Percentiles rank a stretch among this genome's conserved stretches.
Conservation (phyloP, 352 stramenopile species). For the Thalassiosira mediterranea region DNA sequence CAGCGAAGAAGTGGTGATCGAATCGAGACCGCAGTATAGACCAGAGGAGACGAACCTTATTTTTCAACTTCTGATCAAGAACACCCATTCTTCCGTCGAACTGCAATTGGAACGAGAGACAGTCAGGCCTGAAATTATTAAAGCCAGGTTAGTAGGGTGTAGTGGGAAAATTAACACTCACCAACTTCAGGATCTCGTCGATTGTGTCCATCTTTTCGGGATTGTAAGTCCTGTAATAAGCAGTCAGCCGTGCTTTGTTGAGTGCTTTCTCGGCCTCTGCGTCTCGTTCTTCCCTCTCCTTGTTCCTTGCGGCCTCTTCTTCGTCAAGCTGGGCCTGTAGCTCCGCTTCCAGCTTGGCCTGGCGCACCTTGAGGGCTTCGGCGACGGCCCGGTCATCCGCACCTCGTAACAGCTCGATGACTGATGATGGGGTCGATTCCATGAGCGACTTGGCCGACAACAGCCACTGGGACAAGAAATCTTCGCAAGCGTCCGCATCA, state of each 20-base stretch:
- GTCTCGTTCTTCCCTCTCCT: constrained; percentile 61
- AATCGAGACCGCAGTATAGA: neutral
- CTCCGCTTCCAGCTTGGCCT: constrained; percentile 60
- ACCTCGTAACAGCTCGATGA: constrained; percentile 56
- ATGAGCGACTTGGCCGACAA: constrained; percentile 54
- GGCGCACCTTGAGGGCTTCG: constrained; percentile 49
- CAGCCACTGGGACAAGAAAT: constrained; percentile 65
- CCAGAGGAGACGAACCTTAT: constrained; percentile 50
- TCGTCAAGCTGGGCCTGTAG: constrained; percentile 61
- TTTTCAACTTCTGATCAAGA: constrained; percentile 76
- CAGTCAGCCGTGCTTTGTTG: constrained; percentile 65
- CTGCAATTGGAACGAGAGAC: no score
- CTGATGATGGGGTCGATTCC: constrained; percentile 65
- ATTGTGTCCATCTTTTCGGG: constrained; percentile 79
- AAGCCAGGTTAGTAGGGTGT: no score
- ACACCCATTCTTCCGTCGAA: constrained; percentile 75
- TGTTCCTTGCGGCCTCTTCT: constrained; percentile 61
- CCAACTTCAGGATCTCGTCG: constrained; percentile 62
- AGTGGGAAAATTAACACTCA: no score
- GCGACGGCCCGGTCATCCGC: constrained; percentile 70
- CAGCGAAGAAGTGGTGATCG: no score
- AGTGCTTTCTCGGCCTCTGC: constrained; percentile 61
- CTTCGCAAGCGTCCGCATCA: constrained; percentile 13
- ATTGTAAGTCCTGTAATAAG: constrained; percentile 76
- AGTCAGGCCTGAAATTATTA: no score